A percentile compares a stretch with the other conserved stretches of the same genome.
Conservation (phyloP, 2,329 filamentous ascomycete species). For the Talaromyces sp. region DNA sequence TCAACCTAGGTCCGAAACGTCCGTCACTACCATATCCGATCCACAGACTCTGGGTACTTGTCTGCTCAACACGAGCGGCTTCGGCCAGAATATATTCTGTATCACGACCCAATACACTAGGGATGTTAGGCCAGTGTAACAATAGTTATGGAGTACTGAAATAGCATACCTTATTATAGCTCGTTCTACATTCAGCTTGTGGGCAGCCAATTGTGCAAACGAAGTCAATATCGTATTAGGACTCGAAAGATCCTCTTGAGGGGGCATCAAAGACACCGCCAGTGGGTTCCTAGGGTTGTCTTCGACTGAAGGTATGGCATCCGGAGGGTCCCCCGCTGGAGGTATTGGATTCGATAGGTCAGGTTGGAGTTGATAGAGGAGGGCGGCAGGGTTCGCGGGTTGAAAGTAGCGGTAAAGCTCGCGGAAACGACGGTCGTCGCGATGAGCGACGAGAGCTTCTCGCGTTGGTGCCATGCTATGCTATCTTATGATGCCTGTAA, state of each 20-base stretch:
- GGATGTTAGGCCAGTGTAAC: no score
- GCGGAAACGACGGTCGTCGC: conserved; percentile 35
- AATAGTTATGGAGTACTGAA: no score
- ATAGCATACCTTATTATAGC: conserved; percentile 38
- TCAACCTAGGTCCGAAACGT: conserved; percentile 33
- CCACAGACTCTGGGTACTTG: conserved; percentile 34
- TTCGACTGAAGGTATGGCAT: conserved; percentile 18
- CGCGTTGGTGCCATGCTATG: conserved; percentile 8
- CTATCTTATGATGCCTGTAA: background rate
- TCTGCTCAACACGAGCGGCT: conserved; percentile 41
- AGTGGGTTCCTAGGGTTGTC: conserved; percentile 16
- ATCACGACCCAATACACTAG: conserved; percentile 48
- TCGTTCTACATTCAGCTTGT: conserved; percentile 38
- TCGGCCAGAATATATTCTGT: conserved; percentile 54
- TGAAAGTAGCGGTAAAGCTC: conserved; percentile 45
- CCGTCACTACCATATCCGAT: conserved; percentile 34
- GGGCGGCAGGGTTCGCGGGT: conserved; percentile 28
- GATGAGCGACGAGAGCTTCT: conserved; percentile 25
- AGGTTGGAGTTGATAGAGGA: conserved; percentile 24
- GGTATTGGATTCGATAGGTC: conserved; percentile 20
- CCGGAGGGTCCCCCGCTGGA: conserved; percentile 5
- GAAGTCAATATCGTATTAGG: conserved; percentile 37
- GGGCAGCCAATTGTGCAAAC: conserved; percentile 37
- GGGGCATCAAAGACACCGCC: conserved; percentile 22
- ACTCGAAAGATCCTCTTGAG: conserved; percentile 30